Evolutionary conservation across 2,329 filamentous ascomycete species (phyloP).

Genomic region (Leptosphaerulina australis): DNA sequence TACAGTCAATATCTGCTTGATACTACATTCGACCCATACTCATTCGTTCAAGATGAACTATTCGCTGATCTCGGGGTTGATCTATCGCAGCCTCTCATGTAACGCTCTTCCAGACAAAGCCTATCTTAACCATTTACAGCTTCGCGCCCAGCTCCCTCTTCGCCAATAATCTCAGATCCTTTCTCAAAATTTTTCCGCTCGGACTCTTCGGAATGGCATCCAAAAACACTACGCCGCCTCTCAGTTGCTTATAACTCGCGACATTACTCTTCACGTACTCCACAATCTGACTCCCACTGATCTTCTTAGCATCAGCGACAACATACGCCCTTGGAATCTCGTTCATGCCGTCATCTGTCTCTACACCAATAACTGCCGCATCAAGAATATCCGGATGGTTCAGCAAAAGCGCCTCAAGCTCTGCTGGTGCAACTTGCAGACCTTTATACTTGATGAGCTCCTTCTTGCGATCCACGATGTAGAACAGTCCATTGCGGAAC

Average conservation of each 20-base stretch:
- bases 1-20: not conserved
- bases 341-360: constrained; percentile 43
- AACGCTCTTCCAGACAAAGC: too few species aligned
- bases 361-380: constrained; percentile 55
- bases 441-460: constrained; percentile 59
- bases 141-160: constrained; percentile 39
- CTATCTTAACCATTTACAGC: too few species aligned
- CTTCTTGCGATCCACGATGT: constrained; percentile 53
- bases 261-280: constrained; percentile 42
- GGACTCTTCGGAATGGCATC: constrained; percentile 47
- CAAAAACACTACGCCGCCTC: constrained; percentile 47
- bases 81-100: too few species aligned
- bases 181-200: constrained; percentile 47
- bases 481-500: constrained; percentile 47
- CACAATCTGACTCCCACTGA: constrained; percentile 39
- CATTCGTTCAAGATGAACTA: not conserved
- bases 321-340: constrained; percentile 54
- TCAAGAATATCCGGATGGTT: constrained; percentile 51
- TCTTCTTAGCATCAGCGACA: constrained; percentile 45
- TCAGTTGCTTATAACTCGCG: constrained; percentile 45
- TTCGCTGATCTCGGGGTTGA: constrained; percentile 3
- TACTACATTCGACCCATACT: constrained; percentile 2
- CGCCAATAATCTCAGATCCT: constrained; percentile 44
- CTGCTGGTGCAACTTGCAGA: constrained; percentile 57
- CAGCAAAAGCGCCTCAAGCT: constrained; percentile 55